phyloP scores from a whole-genome alignment of 495 filamentous ascomycete species.

The Penicillium odoratum region DNA sequence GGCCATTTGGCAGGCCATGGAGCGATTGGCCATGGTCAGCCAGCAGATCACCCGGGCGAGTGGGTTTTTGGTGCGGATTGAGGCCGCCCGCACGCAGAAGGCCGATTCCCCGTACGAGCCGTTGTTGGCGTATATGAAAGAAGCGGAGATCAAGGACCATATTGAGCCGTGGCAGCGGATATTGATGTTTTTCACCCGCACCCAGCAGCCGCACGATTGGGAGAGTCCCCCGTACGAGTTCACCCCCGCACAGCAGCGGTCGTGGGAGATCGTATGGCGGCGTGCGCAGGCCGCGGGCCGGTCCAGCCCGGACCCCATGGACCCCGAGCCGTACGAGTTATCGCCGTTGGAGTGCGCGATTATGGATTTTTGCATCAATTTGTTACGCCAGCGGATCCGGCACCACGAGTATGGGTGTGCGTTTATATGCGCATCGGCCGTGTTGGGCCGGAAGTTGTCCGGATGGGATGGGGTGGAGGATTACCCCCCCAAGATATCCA shows the following conservation, averaged over 20 bases:
- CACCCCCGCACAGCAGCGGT: neutral
- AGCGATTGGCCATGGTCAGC: neutral
- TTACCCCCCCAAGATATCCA: neutral
- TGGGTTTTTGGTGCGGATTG: neutral
- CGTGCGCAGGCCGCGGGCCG: neutral
- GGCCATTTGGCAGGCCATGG: neutral
- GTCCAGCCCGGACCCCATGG: neutral
- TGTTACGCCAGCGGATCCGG: neutral
- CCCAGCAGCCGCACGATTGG: neutral
- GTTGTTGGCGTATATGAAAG: neutral
- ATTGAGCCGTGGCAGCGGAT: neutral
- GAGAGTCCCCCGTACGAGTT: neutral
- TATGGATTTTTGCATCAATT: neutral
- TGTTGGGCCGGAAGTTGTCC: neutral
- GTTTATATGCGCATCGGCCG: neutral
- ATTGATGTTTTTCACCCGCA: neutral
- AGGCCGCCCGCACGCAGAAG: neutral
- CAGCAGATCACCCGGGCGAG: neutral
- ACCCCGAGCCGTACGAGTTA: neutral
- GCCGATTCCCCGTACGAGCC: neutral
- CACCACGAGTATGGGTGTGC: neutral
- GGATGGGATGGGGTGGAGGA: neutral
- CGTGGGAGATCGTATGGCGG: neutral
- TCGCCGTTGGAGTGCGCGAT: neutral
- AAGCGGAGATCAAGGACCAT: neutral